Percentiles rank a stretch among this genome's conserved stretches.
Evolutionary conservation across 2,329 filamentous ascomycete species (phyloP).

Genomic region (Trichoderma harzianum): DNA sequence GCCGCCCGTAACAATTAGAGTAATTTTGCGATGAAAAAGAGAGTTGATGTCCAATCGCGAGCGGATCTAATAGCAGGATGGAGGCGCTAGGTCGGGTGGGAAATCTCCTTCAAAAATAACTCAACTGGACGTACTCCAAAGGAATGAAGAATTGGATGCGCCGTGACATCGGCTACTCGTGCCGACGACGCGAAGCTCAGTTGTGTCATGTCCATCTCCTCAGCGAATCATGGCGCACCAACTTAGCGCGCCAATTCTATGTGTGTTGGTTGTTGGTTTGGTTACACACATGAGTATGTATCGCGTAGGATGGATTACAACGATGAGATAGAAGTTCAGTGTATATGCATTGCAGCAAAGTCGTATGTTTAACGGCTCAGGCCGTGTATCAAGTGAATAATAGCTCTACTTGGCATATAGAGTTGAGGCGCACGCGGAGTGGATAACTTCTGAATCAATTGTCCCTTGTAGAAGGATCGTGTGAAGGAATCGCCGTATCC

Average conservation of each 20-base stretch:
- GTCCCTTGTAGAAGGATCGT: background rate
- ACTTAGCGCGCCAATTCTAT: background rate
- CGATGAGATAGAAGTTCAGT: background rate
- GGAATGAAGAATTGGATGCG: background rate
- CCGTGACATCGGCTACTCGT: background rate
- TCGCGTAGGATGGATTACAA: background rate
- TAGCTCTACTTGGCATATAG: background rate
- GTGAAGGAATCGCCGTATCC: background rate
- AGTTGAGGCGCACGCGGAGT: background rate
- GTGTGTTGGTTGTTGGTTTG: background rate
- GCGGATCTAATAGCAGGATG: background rate
- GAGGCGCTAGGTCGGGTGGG: background rate
- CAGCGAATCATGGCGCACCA: background rate
- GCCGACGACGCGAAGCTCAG: background rate
- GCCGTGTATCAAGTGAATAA: background rate
- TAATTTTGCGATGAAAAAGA: background rate
- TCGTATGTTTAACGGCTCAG: background rate
- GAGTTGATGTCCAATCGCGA: background rate
- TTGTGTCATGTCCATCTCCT: background rate
- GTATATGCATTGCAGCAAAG: background rate
- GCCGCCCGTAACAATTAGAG: background rate
- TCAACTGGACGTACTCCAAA: background rate
- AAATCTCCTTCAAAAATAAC: background rate
- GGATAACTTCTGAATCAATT: background rate
- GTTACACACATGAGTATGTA: background rate